A percentile compares a stretch with the other conserved stretches of the same genome.
Evolutionary conservation across 2,329 filamentous ascomycete species (phyloP).

Genomic region (Dactylellina leptospora): DNA sequence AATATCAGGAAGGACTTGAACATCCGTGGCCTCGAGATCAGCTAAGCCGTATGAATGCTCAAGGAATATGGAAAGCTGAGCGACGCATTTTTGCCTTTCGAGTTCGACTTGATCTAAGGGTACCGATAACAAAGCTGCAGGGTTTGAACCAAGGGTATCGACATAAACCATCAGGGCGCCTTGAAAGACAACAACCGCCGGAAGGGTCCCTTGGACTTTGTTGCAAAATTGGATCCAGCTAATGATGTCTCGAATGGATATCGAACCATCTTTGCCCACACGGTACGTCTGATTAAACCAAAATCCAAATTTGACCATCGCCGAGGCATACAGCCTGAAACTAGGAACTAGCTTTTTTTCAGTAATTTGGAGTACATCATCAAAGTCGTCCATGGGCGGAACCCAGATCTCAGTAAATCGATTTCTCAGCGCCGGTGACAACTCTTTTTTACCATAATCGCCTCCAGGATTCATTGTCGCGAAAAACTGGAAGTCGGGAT

Average conservation of each 20-base stretch:
- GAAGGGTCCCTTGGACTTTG: conserved; percentile 60
- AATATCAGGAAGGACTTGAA: conserved; percentile 9
- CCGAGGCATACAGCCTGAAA: conserved; percentile 68
- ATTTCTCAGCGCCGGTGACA: conserved; percentile 93
- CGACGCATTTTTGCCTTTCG: conserved; percentile 77
- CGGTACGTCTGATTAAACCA: conserved; percentile 91
- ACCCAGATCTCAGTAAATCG: conserved; percentile 99
- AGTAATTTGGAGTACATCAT: conserved; percentile 89
- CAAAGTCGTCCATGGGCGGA: conserved; percentile 80
- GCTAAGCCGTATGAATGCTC: conserved; percentile 67
- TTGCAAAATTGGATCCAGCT: conserved; percentile 96
- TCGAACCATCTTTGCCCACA: conserved; percentile 75
- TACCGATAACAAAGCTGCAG: conserved; percentile 82
- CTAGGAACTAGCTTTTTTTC: conserved; percentile 73
- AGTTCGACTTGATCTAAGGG: conserved; percentile 72
- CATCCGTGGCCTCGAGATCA: conserved; percentile 66
- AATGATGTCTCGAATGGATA: conserved; percentile 91
- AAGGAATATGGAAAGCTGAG: conserved; percentile 75
- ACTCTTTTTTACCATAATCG: conserved; percentile 96
- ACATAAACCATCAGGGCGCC: conserved; percentile 96
- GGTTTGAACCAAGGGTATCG: conserved; percentile 93
- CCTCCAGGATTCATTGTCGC: conserved; percentile 99
- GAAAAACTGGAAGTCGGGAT: conserved; percentile 88
- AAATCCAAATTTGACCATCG: conserved; percentile 84
- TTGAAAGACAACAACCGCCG: conserved; percentile 66